Evolutionary conservation across 805 yeast species (phyloP).

Genomic region (Candida lessepsii): DNA sequence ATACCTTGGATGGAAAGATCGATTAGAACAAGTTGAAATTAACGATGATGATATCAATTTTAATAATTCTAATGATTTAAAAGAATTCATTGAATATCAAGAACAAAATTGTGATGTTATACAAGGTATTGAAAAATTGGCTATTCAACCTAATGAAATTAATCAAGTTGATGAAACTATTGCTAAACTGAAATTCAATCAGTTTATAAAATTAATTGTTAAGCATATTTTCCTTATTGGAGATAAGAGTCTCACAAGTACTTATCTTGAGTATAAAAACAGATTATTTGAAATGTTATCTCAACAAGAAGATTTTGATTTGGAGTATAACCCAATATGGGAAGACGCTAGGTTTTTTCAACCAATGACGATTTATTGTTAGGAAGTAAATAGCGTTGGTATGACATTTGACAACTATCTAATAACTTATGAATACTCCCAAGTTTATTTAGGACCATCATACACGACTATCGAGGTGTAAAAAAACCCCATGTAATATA

Average conservation of each 20-base stretch:
- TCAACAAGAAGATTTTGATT: slow-evolving; percentile 8
- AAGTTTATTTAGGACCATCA: no score
- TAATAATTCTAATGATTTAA: slow-evolving; percentile 25
- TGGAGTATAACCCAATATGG: slow-evolving; percentile 3
- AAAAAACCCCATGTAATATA: no score
- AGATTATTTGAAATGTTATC: slow-evolving; percentile 7
- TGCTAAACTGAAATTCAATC: slow-evolving; percentile 11
- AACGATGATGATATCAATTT: slow-evolving; percentile 23
- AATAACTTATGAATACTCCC: no score
- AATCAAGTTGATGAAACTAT: neutral
- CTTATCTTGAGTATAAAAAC: slow-evolving; percentile 13
- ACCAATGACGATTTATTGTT: slow-evolving; percentile 11
- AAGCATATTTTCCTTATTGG: neutral
- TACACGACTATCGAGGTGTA: no score
- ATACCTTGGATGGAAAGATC: slow-evolving; percentile 20
- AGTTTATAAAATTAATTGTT: slow-evolving; percentile 10
- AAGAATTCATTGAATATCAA: slow-evolving; percentile 22
- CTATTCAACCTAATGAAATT: slow-evolving; percentile 11
- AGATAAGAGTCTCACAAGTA: slow-evolving; percentile 2
- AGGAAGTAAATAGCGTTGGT: no score
- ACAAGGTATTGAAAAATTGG: slow-evolving; percentile 22
- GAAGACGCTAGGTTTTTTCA: slow-evolving; percentile 7
- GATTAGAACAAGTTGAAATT: neutral
- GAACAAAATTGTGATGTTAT: slow-evolving; percentile 26
- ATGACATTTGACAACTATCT: no score